phyloP scores from a whole-genome alignment of 2,329 filamentous ascomycete species.

The Onygenales sp. region DNA sequence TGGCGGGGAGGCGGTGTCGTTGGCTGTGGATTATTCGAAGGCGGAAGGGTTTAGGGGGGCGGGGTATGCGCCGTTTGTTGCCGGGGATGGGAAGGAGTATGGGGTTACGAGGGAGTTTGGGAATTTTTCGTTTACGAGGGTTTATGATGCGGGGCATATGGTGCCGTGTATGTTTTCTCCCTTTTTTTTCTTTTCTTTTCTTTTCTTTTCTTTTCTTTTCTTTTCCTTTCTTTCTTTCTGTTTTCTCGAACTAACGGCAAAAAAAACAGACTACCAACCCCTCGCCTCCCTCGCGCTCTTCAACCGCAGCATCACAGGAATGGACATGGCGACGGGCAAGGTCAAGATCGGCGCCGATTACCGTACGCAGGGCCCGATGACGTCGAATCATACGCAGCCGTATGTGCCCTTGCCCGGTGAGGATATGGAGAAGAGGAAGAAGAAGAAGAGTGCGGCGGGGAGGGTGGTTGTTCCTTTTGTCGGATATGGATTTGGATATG shows the following conservation, averaged over 20 bases:
- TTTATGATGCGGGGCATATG: constrained; percentile 23
- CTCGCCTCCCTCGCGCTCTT: constrained; percentile 52
- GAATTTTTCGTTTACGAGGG: constrained; percentile 32
- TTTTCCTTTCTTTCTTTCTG: not conserved
- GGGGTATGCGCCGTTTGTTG: constrained; percentile 31
- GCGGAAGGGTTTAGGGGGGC: constrained; percentile 31
- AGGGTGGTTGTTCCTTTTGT: not conserved
- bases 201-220: constrained; percentile 6
- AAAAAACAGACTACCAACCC: constrained; percentile 42
- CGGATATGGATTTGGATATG: no score
- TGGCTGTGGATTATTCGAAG: constrained; percentile 35
- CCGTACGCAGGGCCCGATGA: constrained; percentile 29
- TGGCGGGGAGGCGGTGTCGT: constrained; percentile 38
- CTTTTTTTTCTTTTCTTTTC: constrained; percentile 28
- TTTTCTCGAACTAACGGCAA: not conserved
- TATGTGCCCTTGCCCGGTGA: constrained; percentile 24
- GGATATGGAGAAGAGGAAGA: not conserved
- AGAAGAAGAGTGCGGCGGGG: constrained; percentile 1
- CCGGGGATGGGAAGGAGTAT: constrained; percentile 26
- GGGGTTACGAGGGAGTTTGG: constrained; percentile 31
- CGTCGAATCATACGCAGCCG: constrained; percentile 38
- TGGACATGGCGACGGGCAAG: constrained; percentile 46
- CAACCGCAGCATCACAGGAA: constrained; percentile 48
- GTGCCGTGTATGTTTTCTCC: constrained; percentile 48
- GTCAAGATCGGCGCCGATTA: constrained; percentile 25